Evolutionary conservation across 1,139 yeast genomes (phyloP).

Genomic region (Arxiozyma telluris): DNA sequence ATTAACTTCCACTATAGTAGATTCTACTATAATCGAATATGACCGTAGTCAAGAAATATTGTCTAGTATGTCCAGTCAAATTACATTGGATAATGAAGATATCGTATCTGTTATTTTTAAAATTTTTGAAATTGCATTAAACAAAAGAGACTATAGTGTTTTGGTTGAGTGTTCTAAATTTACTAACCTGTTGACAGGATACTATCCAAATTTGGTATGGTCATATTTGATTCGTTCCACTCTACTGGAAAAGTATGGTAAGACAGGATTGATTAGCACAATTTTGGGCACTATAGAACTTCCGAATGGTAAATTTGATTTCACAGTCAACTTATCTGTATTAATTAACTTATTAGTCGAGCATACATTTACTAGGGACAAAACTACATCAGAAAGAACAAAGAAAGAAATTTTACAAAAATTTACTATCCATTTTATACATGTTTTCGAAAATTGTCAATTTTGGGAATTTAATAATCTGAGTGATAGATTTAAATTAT

Average conservation of each 20-base stretch:
- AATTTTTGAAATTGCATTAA: constrained; percentile 60
- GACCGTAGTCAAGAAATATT: constrained; percentile 38
- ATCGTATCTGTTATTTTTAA: constrained; percentile 59
- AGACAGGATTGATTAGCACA: constrained; percentile 56
- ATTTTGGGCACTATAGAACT: constrained; percentile 69
- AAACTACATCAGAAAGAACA: constrained; percentile 35
- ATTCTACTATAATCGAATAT: constrained; percentile 32
- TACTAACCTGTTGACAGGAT: constrained; percentile 40
- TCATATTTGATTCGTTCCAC: constrained; percentile 61
- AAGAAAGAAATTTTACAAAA: constrained; percentile 50
- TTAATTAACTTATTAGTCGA: constrained; percentile 47
- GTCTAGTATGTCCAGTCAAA: constrained; percentile 38
- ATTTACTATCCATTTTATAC: constrained; percentile 48
- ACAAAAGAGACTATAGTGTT: constrained; percentile 42
- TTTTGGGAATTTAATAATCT: constrained; percentile 57
- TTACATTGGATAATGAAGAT: constrained; percentile 50
- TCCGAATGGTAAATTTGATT: constrained; percentile 55
- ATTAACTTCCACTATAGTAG: constrained; percentile 43
- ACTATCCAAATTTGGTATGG: constrained; percentile 68
- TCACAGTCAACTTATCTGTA: constrained; percentile 52
- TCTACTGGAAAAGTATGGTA: constrained; percentile 55
- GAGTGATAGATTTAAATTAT: constrained; percentile 54
- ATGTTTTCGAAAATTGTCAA: constrained; percentile 64
- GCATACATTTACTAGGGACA: constrained; percentile 41
- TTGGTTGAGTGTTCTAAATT: constrained; percentile 45